Conservation (phyloP, 192 early-diverging fungal genomes). For the Haplosporangium gracile region DNA sequence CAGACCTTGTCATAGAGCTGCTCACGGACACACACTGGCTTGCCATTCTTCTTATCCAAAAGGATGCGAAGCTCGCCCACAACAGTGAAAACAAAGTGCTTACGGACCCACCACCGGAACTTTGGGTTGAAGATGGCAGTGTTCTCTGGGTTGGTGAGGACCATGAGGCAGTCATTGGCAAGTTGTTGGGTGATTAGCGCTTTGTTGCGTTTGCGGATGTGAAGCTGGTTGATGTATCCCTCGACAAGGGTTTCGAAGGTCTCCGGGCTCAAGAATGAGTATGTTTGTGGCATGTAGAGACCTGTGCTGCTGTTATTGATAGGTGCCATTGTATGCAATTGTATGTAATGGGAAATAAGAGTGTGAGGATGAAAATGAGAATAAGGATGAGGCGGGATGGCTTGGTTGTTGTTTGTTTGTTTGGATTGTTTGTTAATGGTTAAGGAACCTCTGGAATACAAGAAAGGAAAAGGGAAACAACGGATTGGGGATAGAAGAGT, state of each 20-base stretch:
- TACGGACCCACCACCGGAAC: constrained; percentile 35
- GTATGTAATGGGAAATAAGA: not conserved
- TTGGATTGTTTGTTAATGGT: not conserved
- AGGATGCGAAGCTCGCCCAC: constrained; percentile 28
- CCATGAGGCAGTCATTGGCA: constrained; percentile 36
- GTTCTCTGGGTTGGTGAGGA: constrained; percentile 32
- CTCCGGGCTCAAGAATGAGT: constrained; percentile 48
- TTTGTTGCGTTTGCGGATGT: constrained; percentile 39
- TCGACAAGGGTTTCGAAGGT: constrained; percentile 35
- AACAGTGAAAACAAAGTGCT: constrained; percentile 33
- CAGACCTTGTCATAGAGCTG: constrained; percentile 36
- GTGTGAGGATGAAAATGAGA: not conserved
- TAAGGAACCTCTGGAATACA: constrained; percentile 4
- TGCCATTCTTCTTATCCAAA: constrained; percentile 36
- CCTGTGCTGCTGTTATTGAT: constrained; percentile 20
- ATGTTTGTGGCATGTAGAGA: constrained; percentile 46
- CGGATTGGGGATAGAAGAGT: not conserved
- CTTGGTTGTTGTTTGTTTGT: not conserved
- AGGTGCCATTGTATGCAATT: not conserved
- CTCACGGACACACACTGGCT: constrained; percentile 28
- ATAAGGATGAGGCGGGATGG: not conserved
- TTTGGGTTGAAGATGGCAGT: constrained; percentile 35
- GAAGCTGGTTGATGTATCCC: constrained; percentile 28
- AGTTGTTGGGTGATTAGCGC: constrained; percentile 36
- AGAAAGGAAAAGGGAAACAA: not conserved